phyloP scores from a whole-genome alignment of 108 stramenopile species.

The Epithemia pelagica region DNA sequence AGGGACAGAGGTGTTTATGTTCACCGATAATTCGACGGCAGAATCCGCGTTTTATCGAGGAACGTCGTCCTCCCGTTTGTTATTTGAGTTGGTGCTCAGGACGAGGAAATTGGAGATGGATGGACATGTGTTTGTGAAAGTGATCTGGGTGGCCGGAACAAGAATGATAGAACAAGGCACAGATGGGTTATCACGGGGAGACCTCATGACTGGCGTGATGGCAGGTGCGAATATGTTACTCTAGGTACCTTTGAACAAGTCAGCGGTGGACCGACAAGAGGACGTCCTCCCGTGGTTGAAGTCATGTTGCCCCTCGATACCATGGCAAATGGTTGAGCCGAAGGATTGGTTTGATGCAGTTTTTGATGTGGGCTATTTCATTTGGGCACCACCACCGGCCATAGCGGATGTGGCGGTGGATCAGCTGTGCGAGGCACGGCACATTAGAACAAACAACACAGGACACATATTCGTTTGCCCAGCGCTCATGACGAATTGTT shows the following conservation, averaged over 20 bases:
- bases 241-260: conserved; percentile 21
- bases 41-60: conserved; percentile 31
- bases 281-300: not conserved
- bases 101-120: conserved; percentile 22
- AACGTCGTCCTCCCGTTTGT: conserved; percentile 12
- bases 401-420: conserved; percentile 27
- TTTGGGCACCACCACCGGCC: conserved; percentile 33
- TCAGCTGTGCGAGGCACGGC: conserved; percentile 16
- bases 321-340: too few relatives aligned
- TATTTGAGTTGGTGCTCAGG: conserved; percentile 24
- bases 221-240: conserved; percentile 12
- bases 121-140: conserved; percentile 6
- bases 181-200: conserved; percentile 30
- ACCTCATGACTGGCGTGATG: conserved; percentile 17
- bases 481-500: conserved; percentile 29
- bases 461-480: conserved; percentile 35
- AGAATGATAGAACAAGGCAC: conserved; percentile 38
- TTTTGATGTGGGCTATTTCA: not conserved
- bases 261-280: not conserved
- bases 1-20: conserved; percentile 25
- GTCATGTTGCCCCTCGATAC: not conserved
- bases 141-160: conserved; percentile 26
- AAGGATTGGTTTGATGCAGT: not conserved
- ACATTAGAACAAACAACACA: conserved; percentile 14
- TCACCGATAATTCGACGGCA: conserved; percentile 31